Conservation (phyloP, 192 early-diverging fungal genomes). For the Allomyces macrogynus region DNA sequence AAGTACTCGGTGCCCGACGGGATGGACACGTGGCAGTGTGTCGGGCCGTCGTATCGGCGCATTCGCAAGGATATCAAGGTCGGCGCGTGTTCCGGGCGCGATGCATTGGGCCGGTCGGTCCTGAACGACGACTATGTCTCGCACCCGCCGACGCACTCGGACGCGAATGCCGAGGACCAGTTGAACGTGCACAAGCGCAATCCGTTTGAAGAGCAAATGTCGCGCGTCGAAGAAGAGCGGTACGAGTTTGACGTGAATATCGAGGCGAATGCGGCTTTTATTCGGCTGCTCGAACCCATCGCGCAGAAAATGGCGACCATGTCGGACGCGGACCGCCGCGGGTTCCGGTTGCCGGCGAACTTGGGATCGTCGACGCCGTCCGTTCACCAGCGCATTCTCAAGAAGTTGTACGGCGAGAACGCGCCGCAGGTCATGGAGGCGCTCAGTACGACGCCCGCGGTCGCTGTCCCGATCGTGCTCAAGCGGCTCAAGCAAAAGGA, state of each 20-base stretch:
- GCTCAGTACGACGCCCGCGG: conserved; percentile 73
- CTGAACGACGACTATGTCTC: conserved; percentile 93
- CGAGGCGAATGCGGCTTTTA: conserved; percentile 75
- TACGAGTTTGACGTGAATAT: conserved; percentile 97
- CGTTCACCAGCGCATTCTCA: conserved; percentile 79
- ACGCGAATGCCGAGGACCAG: conserved; percentile 71
- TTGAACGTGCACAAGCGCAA: conserved; percentile 85
- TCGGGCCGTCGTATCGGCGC: conserved; percentile 13
- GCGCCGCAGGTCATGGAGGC: conserved; percentile 78
- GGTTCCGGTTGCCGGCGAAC: conserved; percentile 50
- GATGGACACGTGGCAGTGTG: no score
- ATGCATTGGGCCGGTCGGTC: conserved; percentile 75
- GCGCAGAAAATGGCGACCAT: conserved; percentile 61
- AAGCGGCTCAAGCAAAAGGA: conserved; percentile 94
- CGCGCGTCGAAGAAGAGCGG: conserved; percentile 89
- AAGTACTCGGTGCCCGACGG: no score
- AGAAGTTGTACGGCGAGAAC: conserved; percentile 76
- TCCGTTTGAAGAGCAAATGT: conserved; percentile 77
- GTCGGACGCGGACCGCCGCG: conserved; percentile 49
- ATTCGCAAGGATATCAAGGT: conserved; percentile 18
- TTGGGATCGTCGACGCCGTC: conserved; percentile 68
- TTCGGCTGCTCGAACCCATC: conserved; percentile 77
- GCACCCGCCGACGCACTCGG: conserved; percentile 45
- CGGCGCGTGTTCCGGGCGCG: conserved; percentile 72
- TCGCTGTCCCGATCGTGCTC: conserved; percentile 81